These are phyloP conservation scores for Globomyces pollinis-pini DNA, from an alignment of 192 early-diverging fungal genomes.

Conservation along the genomic window DNA sequence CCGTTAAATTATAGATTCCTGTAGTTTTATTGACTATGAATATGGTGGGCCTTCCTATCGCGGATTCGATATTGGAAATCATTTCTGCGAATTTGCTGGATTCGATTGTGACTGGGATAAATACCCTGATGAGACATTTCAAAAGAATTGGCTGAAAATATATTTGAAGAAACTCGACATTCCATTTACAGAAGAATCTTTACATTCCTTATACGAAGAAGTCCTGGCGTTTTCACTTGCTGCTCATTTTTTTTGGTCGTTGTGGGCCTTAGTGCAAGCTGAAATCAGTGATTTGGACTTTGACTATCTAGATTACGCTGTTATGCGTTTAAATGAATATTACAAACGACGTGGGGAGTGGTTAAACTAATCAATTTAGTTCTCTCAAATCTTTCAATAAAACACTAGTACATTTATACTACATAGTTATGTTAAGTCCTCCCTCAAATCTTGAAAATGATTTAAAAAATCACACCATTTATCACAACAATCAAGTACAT, in stretches of 20 bases:
- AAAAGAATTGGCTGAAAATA: slow-evolving; percentile 65
- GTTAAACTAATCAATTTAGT: slow-evolving; percentile 5
- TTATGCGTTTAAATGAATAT: slow-evolving; percentile 73
- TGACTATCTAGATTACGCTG: slow-evolving; percentile 87
- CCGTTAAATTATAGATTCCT: neutral
- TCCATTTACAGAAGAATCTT: slow-evolving; percentile 30
- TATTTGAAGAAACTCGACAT: slow-evolving; percentile 49
- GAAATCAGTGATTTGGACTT: slow-evolving; percentile 88
- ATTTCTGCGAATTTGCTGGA: slow-evolving; percentile 81
- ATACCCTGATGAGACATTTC: slow-evolving; percentile 66
- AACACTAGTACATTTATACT: too few species aligned
- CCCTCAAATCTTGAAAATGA: too few species aligned
- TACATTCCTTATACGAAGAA: slow-evolving; percentile 63
- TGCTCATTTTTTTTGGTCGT: slow-evolving; percentile 88
- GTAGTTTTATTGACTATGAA: slow-evolving; percentile 81
- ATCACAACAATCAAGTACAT: too few species aligned
- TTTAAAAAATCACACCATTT: too few species aligned
- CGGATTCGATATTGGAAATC: slow-evolving; percentile 93
- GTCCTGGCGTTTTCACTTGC: slow-evolving; percentile 78
- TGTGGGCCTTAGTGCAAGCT: slow-evolving; percentile 55
- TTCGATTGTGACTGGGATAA: slow-evolving; percentile 90
- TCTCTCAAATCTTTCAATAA: too few species aligned
- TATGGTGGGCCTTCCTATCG: slow-evolving; percentile 78
- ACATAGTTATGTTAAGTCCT: too few species aligned
- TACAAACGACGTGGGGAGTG: slow-evolving; percentile 41